Percentiles rank a stretch among this genome's conserved stretches.
Conservation (phyloP, 345 rosid species). For the Acer saccharum region DNA sequence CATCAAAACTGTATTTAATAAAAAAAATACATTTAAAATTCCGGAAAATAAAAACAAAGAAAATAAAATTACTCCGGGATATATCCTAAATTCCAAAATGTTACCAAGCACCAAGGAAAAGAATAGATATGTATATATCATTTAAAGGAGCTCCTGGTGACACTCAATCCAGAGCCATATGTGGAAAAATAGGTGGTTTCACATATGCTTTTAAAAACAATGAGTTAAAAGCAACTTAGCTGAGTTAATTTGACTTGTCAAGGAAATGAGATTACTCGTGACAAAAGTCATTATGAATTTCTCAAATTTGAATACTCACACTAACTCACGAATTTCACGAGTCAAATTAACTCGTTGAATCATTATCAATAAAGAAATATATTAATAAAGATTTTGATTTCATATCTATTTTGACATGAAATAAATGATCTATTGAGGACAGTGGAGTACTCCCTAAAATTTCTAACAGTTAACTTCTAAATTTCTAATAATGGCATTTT, state of each 20-base stretch:
- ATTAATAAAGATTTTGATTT: not conserved
- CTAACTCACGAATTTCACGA: not conserved
- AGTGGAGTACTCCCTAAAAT: conserved; percentile 1
- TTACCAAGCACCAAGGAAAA: not conserved
- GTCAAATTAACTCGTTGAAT: not conserved
- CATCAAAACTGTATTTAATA: not conserved
- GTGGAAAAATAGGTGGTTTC: not conserved
- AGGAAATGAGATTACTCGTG: not conserved
- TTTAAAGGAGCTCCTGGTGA: not conserved
- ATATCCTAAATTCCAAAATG: not conserved
- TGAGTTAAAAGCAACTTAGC: not conserved
- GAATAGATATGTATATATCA: not conserved
- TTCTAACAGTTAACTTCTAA: not conserved
- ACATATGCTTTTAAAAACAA: not conserved
- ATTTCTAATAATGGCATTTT: not conserved
- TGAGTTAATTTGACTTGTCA: no score
- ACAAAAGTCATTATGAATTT: not conserved
- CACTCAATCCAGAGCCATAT: not conserved
- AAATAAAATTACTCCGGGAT: not conserved
- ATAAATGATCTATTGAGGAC: no score
- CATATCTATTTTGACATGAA: not conserved
- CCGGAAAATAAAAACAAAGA: not conserved
- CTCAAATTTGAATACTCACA: not conserved
- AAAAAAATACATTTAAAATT: no score
- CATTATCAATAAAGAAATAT: not conserved